Evolutionary conservation across 352 stramenopile species (phyloP).

Genomic region (Globisporangium camurandrum): DNA sequence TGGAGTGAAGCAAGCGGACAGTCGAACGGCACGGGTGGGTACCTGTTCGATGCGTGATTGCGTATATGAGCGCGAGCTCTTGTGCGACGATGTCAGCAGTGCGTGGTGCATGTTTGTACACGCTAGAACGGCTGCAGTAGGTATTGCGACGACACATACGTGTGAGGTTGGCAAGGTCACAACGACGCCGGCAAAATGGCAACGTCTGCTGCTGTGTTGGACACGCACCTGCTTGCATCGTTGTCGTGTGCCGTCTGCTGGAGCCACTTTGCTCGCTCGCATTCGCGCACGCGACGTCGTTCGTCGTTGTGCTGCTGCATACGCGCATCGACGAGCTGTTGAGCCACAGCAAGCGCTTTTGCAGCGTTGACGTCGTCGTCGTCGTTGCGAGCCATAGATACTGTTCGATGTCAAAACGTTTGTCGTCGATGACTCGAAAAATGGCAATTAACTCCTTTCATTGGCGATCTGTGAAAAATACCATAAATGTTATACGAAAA

Average conservation of each 20-base stretch:
- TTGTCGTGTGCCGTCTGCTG: background rate
- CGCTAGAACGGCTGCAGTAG: background rate
- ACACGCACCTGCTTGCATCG: background rate
- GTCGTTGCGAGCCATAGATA: background rate
- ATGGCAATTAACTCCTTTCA: no score
- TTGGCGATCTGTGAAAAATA: no score
- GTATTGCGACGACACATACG: background rate
- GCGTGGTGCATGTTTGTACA: background rate
- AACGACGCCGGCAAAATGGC: background rate
- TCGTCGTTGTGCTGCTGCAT: background rate
- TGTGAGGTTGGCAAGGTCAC: background rate
- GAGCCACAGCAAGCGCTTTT: no score
- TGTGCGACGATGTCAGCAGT: constrained; percentile 1
- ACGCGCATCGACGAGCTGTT: background rate
- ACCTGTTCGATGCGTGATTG: constrained; percentile 22
- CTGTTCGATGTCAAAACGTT: no score
- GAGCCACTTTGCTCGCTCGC: background rate
- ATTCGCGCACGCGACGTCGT: background rate
- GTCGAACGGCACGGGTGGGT: background rate
- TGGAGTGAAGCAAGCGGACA: background rate
- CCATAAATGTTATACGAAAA: no score
- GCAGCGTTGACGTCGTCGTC: background rate
- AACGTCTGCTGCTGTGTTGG: no score
- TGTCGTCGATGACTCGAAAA: no score
- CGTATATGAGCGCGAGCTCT: constrained; percentile 15